Evolutionary conservation across 768 basidiomycete genomes (phyloP).

Genomic region (Lactarius hatsudake): DNA sequence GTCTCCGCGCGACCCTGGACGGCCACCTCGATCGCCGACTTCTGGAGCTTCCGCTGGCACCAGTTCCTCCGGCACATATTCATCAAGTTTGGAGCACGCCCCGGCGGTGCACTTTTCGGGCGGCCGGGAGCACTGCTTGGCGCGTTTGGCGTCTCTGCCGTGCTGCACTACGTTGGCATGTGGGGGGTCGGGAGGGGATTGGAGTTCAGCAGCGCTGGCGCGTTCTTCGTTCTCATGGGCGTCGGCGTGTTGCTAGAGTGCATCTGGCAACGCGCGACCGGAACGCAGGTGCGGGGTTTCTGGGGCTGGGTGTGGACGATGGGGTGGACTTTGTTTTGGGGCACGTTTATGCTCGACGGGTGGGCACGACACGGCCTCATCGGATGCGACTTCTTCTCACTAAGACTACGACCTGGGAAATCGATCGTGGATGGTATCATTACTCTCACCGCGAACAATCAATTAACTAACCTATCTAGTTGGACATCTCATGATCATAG

Average conservation of each 20-base stretch:
- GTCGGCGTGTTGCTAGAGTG: background rate
- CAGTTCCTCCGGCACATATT: background rate
- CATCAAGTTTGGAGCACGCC: background rate
- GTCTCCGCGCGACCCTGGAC: background rate
- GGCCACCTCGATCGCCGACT: background rate
- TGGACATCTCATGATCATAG: background rate
- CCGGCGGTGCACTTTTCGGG: background rate
- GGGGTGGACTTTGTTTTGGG: background rate
- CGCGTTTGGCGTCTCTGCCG: background rate
- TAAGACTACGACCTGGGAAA: background rate
- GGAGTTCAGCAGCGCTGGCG: background rate
- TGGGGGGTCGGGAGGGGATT: background rate
- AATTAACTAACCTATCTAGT: background rate
- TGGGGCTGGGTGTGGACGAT: background rate
- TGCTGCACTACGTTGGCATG: background rate
- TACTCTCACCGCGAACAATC: background rate
- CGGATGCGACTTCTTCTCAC: background rate
- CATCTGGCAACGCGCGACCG: background rate
- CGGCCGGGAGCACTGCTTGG: background rate
- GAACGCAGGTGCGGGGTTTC: background rate
- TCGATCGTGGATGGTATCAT: background rate
- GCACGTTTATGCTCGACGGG: background rate
- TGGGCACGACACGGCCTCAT: background rate
- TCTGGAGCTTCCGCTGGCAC: background rate
- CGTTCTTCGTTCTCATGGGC: background rate